Evolutionary conservation across 1,284 basidiomycete genomes (phyloP).

Genomic region (Athelia psychrophila): DNA sequence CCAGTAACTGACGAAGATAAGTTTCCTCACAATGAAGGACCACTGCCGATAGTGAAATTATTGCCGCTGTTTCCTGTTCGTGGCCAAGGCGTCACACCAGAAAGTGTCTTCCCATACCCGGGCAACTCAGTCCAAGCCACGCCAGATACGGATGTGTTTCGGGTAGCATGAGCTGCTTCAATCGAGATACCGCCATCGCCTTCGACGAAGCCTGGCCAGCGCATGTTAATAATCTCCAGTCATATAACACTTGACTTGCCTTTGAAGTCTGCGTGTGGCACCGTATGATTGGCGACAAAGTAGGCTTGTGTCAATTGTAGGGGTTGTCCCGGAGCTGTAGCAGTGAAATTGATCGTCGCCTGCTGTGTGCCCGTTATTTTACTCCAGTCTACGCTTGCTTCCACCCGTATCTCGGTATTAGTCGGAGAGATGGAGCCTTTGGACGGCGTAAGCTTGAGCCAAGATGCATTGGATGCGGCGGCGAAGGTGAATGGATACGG

Average conservation of each 20-base stretch:
- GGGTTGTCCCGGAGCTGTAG: slow-evolving; percentile 38
- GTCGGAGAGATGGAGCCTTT: slow-evolving; percentile 48
- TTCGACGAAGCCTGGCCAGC: slow-evolving; percentile 55
- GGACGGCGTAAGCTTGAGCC: slow-evolving; percentile 47
- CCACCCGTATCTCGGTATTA: slow-evolving; percentile 53
- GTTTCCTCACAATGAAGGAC: slow-evolving; percentile 51
- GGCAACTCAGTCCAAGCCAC: slow-evolving; percentile 59
- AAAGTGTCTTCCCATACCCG: slow-evolving; percentile 54
- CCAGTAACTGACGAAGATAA: neutral
- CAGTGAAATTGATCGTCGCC: slow-evolving; percentile 47
- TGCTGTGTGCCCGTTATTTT: slow-evolving; percentile 39
- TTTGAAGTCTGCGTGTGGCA: slow-evolving; percentile 41
- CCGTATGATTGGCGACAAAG: slow-evolving; percentile 38
- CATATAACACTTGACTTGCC: slow-evolving; percentile 29
- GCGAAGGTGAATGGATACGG: slow-evolving; percentile 57
- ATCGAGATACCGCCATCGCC: slow-evolving; percentile 62
- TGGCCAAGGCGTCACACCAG: slow-evolving; percentile 62
- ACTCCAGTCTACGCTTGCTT: slow-evolving; percentile 60
- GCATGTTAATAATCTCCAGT: neutral
- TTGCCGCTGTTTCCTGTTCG: slow-evolving; percentile 44
- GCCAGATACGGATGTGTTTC: slow-evolving; percentile 49
- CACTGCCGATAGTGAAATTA: slow-evolving; percentile 57
- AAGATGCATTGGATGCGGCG: slow-evolving; percentile 46
- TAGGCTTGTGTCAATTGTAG: slow-evolving; percentile 33
- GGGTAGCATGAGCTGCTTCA: slow-evolving; percentile 56